A percentile compares a stretch with the other conserved stretches of the same genome.
phyloP scores from a whole-genome alignment of 352 stramenopile genomes.

The Thraustochytrium striatum region DNA sequence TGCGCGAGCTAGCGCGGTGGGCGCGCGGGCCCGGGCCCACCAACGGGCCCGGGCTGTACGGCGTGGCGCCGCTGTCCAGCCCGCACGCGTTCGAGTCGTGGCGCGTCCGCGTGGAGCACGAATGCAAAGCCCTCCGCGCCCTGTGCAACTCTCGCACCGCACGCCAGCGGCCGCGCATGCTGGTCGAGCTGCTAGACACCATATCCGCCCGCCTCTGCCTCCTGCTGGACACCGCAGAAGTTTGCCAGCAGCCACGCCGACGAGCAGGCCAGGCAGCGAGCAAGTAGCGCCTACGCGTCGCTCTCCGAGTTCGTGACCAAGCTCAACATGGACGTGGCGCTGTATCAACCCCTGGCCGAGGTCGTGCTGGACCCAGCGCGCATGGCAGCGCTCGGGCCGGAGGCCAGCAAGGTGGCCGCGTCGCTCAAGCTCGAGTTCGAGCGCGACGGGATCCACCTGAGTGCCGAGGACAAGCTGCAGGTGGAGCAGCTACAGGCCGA shows the following conservation, averaged over 20 bases:
- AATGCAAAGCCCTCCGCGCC: not conserved
- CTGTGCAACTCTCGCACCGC: not conserved
- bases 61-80: too few relatives aligned
- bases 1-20: too few relatives aligned
- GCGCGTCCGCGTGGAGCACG: not conserved
- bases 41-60: too few relatives aligned
- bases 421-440: slow-evolving; percentile 44
- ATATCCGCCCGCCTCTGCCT: slow-evolving; percentile 24
- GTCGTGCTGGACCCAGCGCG: slow-evolving; percentile 6
- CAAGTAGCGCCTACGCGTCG: not conserved
- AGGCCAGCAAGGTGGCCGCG: not conserved
- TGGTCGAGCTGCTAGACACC: slow-evolving; percentile 32
- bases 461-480: not conserved
- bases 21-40: too few relatives aligned
- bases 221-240: slow-evolving; percentile 30
- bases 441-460: slow-evolving; percentile 29
- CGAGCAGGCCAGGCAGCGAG: not conserved
- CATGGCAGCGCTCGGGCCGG: not conserved
- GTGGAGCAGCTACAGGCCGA: slow-evolving; percentile 23
- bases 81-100: slow-evolving; percentile 4
- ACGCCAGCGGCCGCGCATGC: not conserved
- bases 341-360: slow-evolving; percentile 12
- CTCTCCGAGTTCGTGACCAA: slow-evolving; percentile 43
- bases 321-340: slow-evolving; percentile 28
- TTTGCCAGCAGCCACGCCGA: slow-evolving; percentile 39